phyloP scores from a whole-genome alignment of 169 alveolate species.

The Plasmodium ovale region DNA sequence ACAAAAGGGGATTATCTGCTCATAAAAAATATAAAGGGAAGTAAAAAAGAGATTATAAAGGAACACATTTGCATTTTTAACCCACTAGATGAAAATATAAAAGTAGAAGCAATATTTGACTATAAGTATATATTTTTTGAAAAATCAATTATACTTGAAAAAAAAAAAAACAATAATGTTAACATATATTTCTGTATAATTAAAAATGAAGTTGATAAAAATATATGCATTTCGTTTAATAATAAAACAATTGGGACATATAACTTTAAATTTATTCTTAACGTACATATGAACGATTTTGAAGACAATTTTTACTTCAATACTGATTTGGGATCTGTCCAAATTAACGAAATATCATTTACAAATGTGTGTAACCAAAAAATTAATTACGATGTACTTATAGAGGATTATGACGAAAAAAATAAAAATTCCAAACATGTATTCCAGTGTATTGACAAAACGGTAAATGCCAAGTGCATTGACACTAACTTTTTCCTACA shows the following conservation, averaged over 20 bases:
- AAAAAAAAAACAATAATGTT: constrained; percentile 43
- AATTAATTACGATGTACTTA: constrained; percentile 72
- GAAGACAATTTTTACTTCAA: constrained; percentile 72
- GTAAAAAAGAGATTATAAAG: constrained; percentile 55
- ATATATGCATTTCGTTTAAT: constrained; percentile 48
- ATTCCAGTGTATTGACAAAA: constrained; percentile 60
- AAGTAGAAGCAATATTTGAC: constrained; percentile 52
- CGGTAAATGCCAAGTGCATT: constrained; percentile 44
- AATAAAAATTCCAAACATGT: constrained; percentile 45
- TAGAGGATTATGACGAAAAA: constrained; percentile 74
- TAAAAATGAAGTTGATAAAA: constrained; percentile 32
- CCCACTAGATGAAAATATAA: constrained; percentile 67
- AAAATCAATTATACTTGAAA: constrained; percentile 42
- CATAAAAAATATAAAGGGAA: constrained; percentile 36
- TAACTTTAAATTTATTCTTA: constrained; percentile 71
- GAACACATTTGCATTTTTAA: constrained; percentile 50
- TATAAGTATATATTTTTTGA: constrained; percentile 61
- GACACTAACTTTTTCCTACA: constrained; percentile 58
- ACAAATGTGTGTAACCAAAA: constrained; percentile 68
- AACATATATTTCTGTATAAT: constrained; percentile 59
- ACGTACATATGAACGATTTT: constrained; percentile 36
- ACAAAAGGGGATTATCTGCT: constrained; percentile 21
- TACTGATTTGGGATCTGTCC: constrained; percentile 68
- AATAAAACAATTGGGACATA: constrained; percentile 41
- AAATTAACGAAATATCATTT: constrained; percentile 72